Conservation (phyloP, 202 grass and related monocot genomes). For the Digitaria exilis region DNA sequence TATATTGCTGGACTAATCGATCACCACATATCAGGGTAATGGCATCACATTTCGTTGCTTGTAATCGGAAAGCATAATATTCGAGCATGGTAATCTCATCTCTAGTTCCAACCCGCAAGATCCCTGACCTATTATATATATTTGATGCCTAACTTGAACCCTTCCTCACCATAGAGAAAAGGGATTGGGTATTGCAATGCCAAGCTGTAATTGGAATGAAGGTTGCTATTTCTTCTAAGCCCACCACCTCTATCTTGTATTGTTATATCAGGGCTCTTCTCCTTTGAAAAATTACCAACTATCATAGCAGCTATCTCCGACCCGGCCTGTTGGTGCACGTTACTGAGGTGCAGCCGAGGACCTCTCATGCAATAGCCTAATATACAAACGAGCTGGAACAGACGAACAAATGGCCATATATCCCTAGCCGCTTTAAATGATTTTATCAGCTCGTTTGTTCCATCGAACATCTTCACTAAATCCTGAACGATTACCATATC, state of each 20-base stretch:
- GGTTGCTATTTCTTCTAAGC: not conserved
- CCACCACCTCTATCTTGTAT: not conserved
- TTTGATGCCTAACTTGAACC: constrained; percentile 1
- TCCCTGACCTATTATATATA: not conserved
- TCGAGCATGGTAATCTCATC: constrained; percentile 19
- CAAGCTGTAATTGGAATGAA: constrained; percentile 8
- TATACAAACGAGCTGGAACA: no score
- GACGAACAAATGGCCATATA: not conserved
- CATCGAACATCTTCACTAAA: not conserved
- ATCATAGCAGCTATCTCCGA: constrained; percentile 24
- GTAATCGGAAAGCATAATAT: constrained; percentile 16
- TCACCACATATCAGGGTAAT: not conserved
- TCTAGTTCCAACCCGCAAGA: not conserved
- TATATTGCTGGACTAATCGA: not conserved
- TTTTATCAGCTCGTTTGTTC: not conserved
- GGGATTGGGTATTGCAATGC: not conserved
- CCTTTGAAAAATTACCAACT: constrained; percentile 19
- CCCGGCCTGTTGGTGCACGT: not conserved
- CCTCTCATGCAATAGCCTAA: no score
- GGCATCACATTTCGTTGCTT: not conserved
- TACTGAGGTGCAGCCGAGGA: no score
- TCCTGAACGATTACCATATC: not conserved
- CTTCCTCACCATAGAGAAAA: not conserved
- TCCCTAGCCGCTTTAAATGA: not conserved
- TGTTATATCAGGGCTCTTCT: not conserved